Evolutionary conservation across 305 asterid species (phyloP), one percentile per base, ranked within the genome.

Genomic region (Solanum hybrid): DNA sequence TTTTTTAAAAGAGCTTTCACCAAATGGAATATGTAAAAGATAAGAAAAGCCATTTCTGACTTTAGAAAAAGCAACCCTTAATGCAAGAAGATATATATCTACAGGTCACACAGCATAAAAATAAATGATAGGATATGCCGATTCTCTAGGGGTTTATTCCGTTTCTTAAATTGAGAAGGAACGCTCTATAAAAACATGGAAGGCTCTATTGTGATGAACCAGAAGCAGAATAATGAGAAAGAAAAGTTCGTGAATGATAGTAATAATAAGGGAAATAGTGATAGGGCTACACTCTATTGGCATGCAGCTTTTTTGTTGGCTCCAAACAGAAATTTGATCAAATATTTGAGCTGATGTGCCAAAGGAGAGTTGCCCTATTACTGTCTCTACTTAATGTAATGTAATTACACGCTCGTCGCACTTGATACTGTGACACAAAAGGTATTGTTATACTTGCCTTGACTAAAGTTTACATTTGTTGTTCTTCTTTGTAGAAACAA

Each of bases 321-420:
- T 14, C 38, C 7, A 3, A 31, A 4, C 2, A 76, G 80, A 6
- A 46, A 46, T n/a, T 75, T 75, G 80, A 75, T 31, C 38, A 16
- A 31, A 31, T 75, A 75, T 75, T 17, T 17, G 40, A 17, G 26
- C 29, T 56, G 64, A 88, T 94, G 91, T 91, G 97, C 95, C 95
- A 93, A 94, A 92, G 96, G 95, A 94, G 96, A 94, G 95, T 92
- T 95, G 96, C 96, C 97, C 96, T 92, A 51, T 79, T 91, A 93
- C 73, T 92, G 92, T 40, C 90, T 95, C 89, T 32, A 94, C 93
- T 94, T 94, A 95, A 79, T 35, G 60, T 85, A 31, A 56, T 27
- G 32, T 56, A 64, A 3, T 69, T 69, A 69, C 32, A 31, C 40
- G 1, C 13, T 4, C 4, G 34, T 1, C 12, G 13, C 36, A 3